Percentiles rank a stretch among this genome's conserved stretches.
These are phyloP conservation scores for Hypoxylon sp. DNA, from an alignment of 2,329 filamentous ascomycete species.

Conservation along the genomic window DNA sequence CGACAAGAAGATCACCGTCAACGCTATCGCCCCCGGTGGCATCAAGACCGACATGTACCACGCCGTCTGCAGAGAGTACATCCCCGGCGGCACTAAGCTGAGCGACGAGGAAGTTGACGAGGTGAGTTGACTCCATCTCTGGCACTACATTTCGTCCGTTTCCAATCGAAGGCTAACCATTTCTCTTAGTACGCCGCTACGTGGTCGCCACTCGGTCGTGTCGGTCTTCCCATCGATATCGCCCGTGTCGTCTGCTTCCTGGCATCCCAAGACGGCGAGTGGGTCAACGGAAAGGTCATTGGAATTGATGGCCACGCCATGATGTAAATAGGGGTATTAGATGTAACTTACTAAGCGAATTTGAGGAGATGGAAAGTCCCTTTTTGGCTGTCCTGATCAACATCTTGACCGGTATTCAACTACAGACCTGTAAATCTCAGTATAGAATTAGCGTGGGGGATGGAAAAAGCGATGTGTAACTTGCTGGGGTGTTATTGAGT, in stretches of 20 bases:
- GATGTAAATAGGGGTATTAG: conserved; percentile 46
- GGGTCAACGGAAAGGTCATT: conserved; percentile 59
- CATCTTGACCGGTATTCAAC: not conserved
- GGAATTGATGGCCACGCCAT: conserved; percentile 52
- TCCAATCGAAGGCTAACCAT: conserved; percentile 26
- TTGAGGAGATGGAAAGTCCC: not conserved
- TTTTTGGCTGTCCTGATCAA: conserved; percentile 5
- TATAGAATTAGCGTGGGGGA: not conserved
- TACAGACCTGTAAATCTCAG: conserved; percentile 11
- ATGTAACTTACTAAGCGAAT: not conserved
- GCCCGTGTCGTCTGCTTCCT: conserved; percentile 73
- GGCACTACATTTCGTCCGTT: not conserved
- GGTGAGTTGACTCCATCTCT: conserved; percentile 48
- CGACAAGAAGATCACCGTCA: conserved; percentile 76
- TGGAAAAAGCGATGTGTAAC: not conserved
- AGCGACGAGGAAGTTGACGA: conserved; percentile 71
- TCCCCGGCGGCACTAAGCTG: conserved; percentile 68
- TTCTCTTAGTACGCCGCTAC: conserved; percentile 67
- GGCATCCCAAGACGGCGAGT: conserved; percentile 61
- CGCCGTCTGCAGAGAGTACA: conserved; percentile 74
- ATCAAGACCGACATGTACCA: conserved; percentile 79
- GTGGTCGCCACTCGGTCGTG: conserved; percentile 74
- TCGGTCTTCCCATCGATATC: conserved; percentile 76
- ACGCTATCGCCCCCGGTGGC: conserved; percentile 75
- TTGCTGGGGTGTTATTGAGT: not conserved